Conservation (phyloP, 1,139 yeast genomes). For the Nakaseomyces nivariensis region DNA sequence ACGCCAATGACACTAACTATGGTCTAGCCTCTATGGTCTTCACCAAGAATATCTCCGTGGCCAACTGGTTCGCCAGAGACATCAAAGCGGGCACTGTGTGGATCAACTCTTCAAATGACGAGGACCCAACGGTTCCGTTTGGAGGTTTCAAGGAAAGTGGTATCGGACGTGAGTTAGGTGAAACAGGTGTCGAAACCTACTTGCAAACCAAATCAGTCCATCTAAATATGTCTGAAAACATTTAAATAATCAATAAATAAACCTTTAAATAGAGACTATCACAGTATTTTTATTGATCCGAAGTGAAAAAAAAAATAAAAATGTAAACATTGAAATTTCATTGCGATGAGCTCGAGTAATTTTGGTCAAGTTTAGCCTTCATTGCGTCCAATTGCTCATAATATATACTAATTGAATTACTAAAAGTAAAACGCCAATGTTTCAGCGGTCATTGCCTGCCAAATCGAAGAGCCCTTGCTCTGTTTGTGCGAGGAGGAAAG, state of each 20-base stretch:
- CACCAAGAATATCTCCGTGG: slow-evolving; percentile 51
- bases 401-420: too few species aligned
- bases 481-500: slow-evolving; percentile 22
- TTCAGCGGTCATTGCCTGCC: neutral
- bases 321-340: neutral
- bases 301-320: neutral
- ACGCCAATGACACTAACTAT: slow-evolving; percentile 65
- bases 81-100: slow-evolving; percentile 79
- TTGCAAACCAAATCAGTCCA: slow-evolving; percentile 76
- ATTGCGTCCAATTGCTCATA: too few species aligned
- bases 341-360: neutral
- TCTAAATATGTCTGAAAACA: slow-evolving; percentile 35
- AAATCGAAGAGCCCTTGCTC: slow-evolving; percentile 18
- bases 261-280: neutral
- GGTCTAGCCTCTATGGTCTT: slow-evolving; percentile 78
- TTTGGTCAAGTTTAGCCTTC: neutral
- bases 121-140: slow-evolving; percentile 68
- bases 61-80: slow-evolving; percentile 52
- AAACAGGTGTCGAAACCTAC: slow-evolving; percentile 66
- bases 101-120: slow-evolving; percentile 77
- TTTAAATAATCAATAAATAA: neutral
- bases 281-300: neutral
- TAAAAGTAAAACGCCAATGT: neutral
- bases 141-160: slow-evolving; percentile 82
- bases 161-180: slow-evolving; percentile 81